phyloP scores from a whole-genome alignment of 2,329 filamentous ascomycete genomes.

The Penicillium sp. region DNA sequence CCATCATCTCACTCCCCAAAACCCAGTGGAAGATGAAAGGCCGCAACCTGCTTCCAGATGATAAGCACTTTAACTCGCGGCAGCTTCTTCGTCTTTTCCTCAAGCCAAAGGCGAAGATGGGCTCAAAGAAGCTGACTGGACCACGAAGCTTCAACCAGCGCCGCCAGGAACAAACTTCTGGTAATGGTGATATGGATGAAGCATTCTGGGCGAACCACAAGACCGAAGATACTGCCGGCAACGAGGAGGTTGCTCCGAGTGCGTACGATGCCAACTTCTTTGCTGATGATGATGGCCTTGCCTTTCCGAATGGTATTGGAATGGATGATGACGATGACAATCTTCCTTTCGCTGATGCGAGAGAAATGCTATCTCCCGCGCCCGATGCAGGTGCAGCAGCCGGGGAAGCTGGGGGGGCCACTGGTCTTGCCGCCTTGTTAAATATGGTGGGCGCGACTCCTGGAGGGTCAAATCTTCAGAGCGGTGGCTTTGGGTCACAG shows the following conservation, averaged over 20 bases:
- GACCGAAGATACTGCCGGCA: constrained; percentile 58
- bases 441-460: constrained; percentile 47
- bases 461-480: constrained; percentile 42
- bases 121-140: constrained; percentile 64
- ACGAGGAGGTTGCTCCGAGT: constrained; percentile 67
- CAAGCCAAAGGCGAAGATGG: constrained; percentile 88
- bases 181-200: constrained; percentile 84
- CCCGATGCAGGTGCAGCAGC: constrained; percentile 39
- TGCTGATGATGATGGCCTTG: constrained; percentile 67
- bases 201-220: constrained; percentile 82
- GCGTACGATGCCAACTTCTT: constrained; percentile 99
- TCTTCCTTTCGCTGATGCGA: constrained; percentile 54
- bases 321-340: constrained; percentile 54
- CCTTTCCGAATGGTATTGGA: constrained; percentile 52
- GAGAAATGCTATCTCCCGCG: constrained; percentile 53
- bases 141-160: constrained; percentile 43
- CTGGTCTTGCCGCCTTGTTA: constrained; percentile 45
- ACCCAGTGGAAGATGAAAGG: constrained; percentile 96
- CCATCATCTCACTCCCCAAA: constrained; percentile 83
- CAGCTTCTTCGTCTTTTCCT: constrained; percentile 88
- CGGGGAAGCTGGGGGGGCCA: constrained; percentile 40
- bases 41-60: constrained; percentile 89
- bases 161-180: constrained; percentile 58
- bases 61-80: constrained; percentile 97
- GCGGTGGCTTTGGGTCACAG: constrained; percentile 64